Evolutionary conservation across 495 filamentous ascomycete genomes (phyloP).

Genomic region (Xylaria acuta): DNA sequence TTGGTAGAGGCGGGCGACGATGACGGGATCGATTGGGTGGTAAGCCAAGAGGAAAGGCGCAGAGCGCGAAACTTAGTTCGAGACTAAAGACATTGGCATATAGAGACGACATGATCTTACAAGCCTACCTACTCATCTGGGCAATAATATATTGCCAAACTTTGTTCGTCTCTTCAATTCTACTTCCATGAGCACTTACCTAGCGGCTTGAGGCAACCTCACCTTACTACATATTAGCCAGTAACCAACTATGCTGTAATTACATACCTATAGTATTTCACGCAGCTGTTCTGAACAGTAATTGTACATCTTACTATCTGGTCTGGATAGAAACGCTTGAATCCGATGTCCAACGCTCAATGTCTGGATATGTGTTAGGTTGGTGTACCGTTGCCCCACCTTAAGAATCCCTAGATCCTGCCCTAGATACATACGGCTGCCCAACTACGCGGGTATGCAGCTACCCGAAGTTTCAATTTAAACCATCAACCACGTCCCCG

Average conservation of each 20-base stretch:
- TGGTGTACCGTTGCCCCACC: neutral
- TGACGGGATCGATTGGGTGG: constrained; percentile 59
- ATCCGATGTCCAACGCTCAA: neutral
- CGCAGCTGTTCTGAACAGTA: neutral
- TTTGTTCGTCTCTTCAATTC: neutral
- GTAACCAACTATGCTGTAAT: neutral
- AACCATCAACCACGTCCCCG: neutral
- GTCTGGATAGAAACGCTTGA: neutral
- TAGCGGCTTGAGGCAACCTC: neutral
- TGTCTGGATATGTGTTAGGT: neutral
- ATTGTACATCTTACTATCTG: neutral
- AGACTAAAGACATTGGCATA: constrained; percentile 26
- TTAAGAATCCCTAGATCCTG: neutral
- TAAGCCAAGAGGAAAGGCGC: constrained; percentile 60
- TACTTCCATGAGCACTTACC: neutral
- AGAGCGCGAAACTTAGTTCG: constrained; percentile 59
- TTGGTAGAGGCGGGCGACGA: constrained; percentile 46
- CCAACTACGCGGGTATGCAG: neutral
- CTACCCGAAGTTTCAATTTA: neutral
- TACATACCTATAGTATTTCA: neutral
- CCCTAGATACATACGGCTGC: too few species aligned
- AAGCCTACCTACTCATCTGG: neutral
- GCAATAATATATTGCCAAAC: constrained; percentile 15
- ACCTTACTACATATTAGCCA: neutral
- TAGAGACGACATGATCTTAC: constrained; percentile 16